Base-by-base conservation (phyloP, 2,329 filamentous ascomycete species). In the Cladosporium sp. region DNA sequence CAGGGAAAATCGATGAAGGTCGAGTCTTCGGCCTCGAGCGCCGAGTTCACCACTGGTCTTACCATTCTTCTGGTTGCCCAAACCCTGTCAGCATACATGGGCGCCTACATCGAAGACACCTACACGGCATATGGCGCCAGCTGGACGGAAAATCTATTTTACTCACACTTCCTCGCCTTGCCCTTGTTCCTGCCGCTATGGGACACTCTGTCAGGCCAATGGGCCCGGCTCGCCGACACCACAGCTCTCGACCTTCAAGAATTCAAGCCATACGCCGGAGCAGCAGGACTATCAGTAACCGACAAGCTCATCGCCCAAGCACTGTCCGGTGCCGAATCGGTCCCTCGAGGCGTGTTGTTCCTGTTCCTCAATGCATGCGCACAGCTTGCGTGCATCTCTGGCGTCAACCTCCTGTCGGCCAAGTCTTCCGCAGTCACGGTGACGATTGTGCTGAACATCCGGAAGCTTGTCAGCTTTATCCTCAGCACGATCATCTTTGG, bases 71-170 rank as follows among this genome's bases (percentile, higher is more conserved):
- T 96, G 55, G 77, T 96, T 44, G 95, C 95, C 1, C 95, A 99
- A 79, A 80, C 96, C 5, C 85, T 98, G 26, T 96, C 93, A 8
- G 93, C 95, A 26, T 90, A 93, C 74, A 97, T 98, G 90, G 95
- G 95, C 5, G 86, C 97, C 33, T 98, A 97, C 77, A 94, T 94
- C 0, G 93, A 99, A 77, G 88, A 93, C 70, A 92, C 93, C 0
- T 99, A 98, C 80, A 86, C 86, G 66, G 86, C 85, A 65, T 93
- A 97, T 77, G 93, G 93, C 6, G 91, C 91, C 33, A 90, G 95
- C 77, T 98, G 95, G 92, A 91, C 90, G 72, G 95, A 98, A 78
- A 97, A 97, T 70, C 84, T 99, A 14, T 98, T 99, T 81, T 99
- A 98, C 81, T 96, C 91, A 26, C 88, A 90, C 70, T 77, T 92